Conservation (phyloP, 306 rosid species). For the Sphenostylis stenocarpa region DNA sequence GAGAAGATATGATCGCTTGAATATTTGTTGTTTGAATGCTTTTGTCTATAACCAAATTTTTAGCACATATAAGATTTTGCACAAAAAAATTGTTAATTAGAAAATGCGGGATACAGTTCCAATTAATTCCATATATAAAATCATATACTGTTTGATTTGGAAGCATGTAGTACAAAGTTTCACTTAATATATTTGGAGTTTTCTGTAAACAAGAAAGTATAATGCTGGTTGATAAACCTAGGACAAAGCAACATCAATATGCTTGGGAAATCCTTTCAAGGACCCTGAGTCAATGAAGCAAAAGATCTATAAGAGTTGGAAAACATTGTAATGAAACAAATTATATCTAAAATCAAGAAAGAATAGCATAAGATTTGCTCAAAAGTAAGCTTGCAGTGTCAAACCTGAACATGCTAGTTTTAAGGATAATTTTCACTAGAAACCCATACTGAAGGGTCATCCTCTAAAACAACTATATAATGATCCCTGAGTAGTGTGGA, state of each 20-base stretch:
- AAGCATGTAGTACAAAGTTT: constrained; percentile 23
- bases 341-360: constrained; percentile 12
- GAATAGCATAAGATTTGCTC: constrained; percentile 1
- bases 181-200: constrained; percentile 23
- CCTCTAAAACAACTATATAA: too few relatives aligned
- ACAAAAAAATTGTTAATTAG: constrained; percentile 30
- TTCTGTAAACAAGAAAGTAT: constrained; percentile 23
- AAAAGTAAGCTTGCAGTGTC: constrained; percentile 34
- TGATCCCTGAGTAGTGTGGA: too few relatives aligned
- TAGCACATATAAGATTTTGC: too few relatives aligned
- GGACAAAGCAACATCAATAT: constrained; percentile 39
- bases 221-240: too few relatives aligned
- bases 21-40: too few relatives aligned
- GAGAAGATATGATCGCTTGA: too few relatives aligned
- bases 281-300: constrained; percentile 95
- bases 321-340: constrained; percentile 21
- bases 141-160: constrained; percentile 25
- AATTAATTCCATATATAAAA: constrained; percentile 16
- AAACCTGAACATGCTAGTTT: constrained; percentile 95
- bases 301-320: constrained; percentile 60
- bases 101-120: constrained; percentile 13
- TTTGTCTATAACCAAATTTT: too few relatives aligned
- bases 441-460: too few relatives aligned
- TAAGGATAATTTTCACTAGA: constrained; percentile 66
- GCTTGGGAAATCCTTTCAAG: constrained; percentile 83